Conservation (phyloP, 2,329 filamentous ascomycete species). For the Lojkania enalia region DNA sequence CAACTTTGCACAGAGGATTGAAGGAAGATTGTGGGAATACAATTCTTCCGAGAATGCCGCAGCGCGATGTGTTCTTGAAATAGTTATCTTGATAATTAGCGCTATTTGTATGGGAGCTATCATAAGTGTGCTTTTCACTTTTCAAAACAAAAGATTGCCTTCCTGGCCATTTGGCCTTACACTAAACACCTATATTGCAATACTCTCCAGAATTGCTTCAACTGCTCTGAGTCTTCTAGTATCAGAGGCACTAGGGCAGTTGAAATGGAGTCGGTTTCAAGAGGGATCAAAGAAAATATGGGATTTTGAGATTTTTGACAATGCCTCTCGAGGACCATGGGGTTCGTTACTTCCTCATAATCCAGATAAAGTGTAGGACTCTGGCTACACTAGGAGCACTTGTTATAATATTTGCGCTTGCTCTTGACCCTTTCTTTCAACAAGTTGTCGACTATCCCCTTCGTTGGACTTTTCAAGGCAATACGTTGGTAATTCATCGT, state of each 20-base stretch:
- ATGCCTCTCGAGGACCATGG: slow-evolving; percentile 33
- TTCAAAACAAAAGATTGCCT: slow-evolving; percentile 30
- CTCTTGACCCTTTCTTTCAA: slow-evolving; percentile 38
- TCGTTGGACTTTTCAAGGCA: slow-evolving; percentile 16
- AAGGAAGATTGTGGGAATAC: slow-evolving; percentile 26
- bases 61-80: slow-evolving; percentile 36
- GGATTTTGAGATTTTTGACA: slow-evolving; percentile 45
- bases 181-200: slow-evolving; percentile 28
- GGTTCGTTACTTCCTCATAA: slow-evolving; percentile 21
- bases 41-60: slow-evolving; percentile 22
- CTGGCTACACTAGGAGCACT: slow-evolving; percentile 29
- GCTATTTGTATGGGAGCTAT: slow-evolving; percentile 42
- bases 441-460: slow-evolving; percentile 33
- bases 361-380: slow-evolving; percentile 23
- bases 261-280: slow-evolving; percentile 43
- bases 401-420: slow-evolving; percentile 24
- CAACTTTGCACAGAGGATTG: slow-evolving; percentile 24
- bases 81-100: slow-evolving; percentile 31
- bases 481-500: slow-evolving; percentile 19
- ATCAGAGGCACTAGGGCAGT: slow-evolving; percentile 36
- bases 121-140: slow-evolving; percentile 33
- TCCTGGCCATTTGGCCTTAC: slow-evolving; percentile 35
- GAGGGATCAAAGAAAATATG: slow-evolving; percentile 32
- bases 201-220: slow-evolving; percentile 33
- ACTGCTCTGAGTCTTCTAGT: slow-evolving; percentile 34